Percentiles rank a stretch among this genome's conserved stretches.
phyloP scores from a whole-genome alignment of 1,284 basidiomycete species.

The Leccinum subrobustum region DNA sequence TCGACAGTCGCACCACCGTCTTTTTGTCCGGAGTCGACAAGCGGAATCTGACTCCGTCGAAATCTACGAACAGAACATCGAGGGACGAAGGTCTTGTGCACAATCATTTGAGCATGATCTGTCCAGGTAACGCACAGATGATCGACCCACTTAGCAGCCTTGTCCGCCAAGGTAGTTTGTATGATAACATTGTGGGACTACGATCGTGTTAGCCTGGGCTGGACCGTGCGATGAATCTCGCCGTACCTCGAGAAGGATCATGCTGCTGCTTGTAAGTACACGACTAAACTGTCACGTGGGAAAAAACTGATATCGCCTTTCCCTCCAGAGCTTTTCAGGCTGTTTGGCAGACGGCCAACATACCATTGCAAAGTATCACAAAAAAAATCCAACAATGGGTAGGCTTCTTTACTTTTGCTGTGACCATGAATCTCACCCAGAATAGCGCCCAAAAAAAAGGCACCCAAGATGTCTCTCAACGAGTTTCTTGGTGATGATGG shows the following conservation, averaged over 20 bases:
- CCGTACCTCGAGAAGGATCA: constrained; percentile 73
- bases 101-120: constrained; percentile 16
- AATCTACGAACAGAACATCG: constrained; percentile 97
- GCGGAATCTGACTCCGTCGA: constrained; percentile 95
- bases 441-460: constrained; percentile 80
- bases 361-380: constrained; percentile 13
- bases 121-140: background rate
- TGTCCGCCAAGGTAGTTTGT: constrained; percentile 87
- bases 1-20: constrained; percentile 82
- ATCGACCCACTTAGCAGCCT: constrained; percentile 70
- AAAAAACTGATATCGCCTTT: constrained; percentile 28
- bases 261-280: constrained; percentile 29
- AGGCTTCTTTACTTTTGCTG: background rate
- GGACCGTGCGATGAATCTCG: constrained; percentile 4
- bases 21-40: constrained; percentile 86
- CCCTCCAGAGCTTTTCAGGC: constrained; percentile 22
- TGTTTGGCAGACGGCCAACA: constrained; percentile 8
- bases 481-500: constrained; percentile 85
- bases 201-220: constrained; percentile 9
- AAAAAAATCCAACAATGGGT: constrained; percentile 29
- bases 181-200: constrained; percentile 93
- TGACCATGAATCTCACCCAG: constrained; percentile 14
- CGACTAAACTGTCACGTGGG: constrained; percentile 28
- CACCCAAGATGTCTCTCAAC: constrained; percentile 86
- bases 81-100: constrained; percentile 75